A percentile compares a stretch with the other conserved stretches of the same genome.
phyloP scores from a whole-genome alignment of 2,329 filamentous ascomycete genomes.

The Neofusicoccum kwambonambiense region DNA sequence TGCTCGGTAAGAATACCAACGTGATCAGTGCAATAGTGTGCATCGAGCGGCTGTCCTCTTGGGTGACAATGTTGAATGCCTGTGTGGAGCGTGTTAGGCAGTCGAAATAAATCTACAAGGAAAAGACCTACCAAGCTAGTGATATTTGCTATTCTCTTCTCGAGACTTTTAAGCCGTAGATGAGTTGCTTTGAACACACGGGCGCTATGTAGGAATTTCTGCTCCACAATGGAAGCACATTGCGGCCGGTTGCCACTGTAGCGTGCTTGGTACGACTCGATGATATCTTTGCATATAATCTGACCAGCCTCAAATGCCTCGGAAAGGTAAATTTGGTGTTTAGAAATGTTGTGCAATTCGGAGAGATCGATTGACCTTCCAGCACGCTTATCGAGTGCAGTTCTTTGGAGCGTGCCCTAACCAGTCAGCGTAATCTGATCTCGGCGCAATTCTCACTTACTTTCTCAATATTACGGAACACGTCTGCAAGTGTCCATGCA shows the following conservation, averaged over 20 bases:
- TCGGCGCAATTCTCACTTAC: slow-evolving; percentile 20
- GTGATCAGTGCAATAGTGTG: slow-evolving; percentile 48
- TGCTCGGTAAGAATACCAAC: slow-evolving; percentile 44
- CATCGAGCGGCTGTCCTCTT: slow-evolving; percentile 44
- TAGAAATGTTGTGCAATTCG: slow-evolving; percentile 39
- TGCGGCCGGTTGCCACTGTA: background rate
- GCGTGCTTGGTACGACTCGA: slow-evolving; percentile 19
- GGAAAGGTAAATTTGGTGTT: slow-evolving; percentile 38
- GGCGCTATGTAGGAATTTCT: slow-evolving; percentile 24
- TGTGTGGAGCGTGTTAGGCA: background rate
- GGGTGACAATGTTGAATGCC: slow-evolving; percentile 42
- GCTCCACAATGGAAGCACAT: slow-evolving; percentile 17
- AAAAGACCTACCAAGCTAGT: slow-evolving; percentile 29
- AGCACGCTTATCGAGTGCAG: slow-evolving; percentile 23
- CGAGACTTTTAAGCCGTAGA: slow-evolving; percentile 34
- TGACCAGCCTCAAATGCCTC: slow-evolving; percentile 35
- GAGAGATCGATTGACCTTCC: slow-evolving; percentile 27
- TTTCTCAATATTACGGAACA: slow-evolving; percentile 34
- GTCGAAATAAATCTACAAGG: no score
- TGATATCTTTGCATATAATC: slow-evolving; percentile 28
- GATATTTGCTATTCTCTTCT: slow-evolving; percentile 39
- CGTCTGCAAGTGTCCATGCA: slow-evolving; percentile 29
- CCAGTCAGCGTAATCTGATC: slow-evolving; percentile 8
- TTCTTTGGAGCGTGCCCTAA: slow-evolving; percentile 26
- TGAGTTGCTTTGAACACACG: slow-evolving; percentile 35